Base-by-base conservation (phyloP, 2,329 filamentous ascomycete genomes). In the Ophioceras dolichostomum region DNA sequence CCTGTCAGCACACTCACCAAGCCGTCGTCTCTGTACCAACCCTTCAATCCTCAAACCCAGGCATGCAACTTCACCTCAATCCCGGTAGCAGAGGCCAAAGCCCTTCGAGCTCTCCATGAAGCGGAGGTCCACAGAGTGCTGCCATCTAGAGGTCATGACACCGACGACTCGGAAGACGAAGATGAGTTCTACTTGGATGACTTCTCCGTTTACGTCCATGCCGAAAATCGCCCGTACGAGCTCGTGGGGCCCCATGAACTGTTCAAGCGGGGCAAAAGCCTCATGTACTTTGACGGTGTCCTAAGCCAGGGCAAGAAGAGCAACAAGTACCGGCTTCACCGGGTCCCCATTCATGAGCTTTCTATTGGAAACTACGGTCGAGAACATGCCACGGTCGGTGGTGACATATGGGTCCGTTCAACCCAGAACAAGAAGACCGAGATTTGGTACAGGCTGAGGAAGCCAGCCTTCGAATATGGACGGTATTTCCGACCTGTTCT, bases 301-400 rank as follows among this genome's bases (percentile, higher is more conserved):
- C 51, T 87, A 0, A 67, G 61, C 8, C 39, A 61, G 4, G 68
- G 67, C 0, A 46, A 55, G 5, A 9, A 7, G 1, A 13, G 7
- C 1, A 39, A 22, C 16, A 51, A 37, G 4, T 59, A 60, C 29
- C 83, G 70, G 39, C 63, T 89, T 0, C 55, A 70, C 32, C 57
- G 52, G 0, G 59, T 83, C 0, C 58, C 64, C 0, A 81, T 89
- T 33, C 49, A 56, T 0, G 59, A 67, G 1, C 56, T 82, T 2
- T 76, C 79, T 0, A 67, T 91, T 10, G 80, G 76, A 2, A 76
- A 76, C 20, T 86, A 87, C 49, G 73, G 72, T 0, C 39, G 65
- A 2, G 49, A 61, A 0, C 47, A 62, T 6, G 52, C 65, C 17
- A 65, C 68, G 0, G 65, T 77, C 3, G 60, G 55, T 3, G 61